These are phyloP conservation scores for Melanopsichium pennsylvanicum DNA, from an alignment of 1,284 basidiomycete species.

Conservation along the genomic window DNA sequence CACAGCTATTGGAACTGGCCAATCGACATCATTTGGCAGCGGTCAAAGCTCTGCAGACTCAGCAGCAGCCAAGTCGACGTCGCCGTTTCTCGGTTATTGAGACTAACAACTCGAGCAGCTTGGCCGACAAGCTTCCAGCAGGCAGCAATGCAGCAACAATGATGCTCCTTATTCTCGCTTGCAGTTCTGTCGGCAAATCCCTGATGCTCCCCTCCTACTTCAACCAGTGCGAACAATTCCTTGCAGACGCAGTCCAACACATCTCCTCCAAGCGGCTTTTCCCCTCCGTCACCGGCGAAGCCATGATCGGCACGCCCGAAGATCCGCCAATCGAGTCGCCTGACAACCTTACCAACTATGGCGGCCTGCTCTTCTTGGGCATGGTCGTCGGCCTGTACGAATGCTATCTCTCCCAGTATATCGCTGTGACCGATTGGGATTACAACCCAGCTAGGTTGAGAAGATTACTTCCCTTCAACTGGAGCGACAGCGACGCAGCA, in stretches of 20 bases:
- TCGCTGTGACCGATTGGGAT: slow-evolving; percentile 42
- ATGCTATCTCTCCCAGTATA: slow-evolving; percentile 35
- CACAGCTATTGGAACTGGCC: slow-evolving; percentile 22
- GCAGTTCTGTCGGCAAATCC: slow-evolving; percentile 32
- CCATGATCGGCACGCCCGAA: slow-evolving; percentile 11
- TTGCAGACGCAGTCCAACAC: slow-evolving; percentile 38
- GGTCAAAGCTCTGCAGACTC: slow-evolving; percentile 39
- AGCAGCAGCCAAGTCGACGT: slow-evolving; percentile 37
- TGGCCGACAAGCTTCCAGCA: slow-evolving; percentile 20
- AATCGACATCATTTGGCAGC: slow-evolving; percentile 39
- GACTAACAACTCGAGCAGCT: slow-evolving; percentile 7
- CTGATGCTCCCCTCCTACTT: slow-evolving; percentile 48
- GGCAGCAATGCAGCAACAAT: slow-evolving; percentile 39
- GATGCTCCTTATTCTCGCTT: slow-evolving; percentile 39
- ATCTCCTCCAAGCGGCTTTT: slow-evolving; percentile 34
- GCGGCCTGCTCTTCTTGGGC: slow-evolving; percentile 19
- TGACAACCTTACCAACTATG: slow-evolving; percentile 13
- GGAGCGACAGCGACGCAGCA: slow-evolving; percentile 22
- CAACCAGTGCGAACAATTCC: slow-evolving; percentile 45
- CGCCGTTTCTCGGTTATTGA: slow-evolving; percentile 45
- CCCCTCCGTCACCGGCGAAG: slow-evolving; percentile 28
- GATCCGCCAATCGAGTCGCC: slow-evolving; percentile 13
- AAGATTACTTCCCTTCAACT: slow-evolving; percentile 32
- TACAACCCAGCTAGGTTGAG: slow-evolving; percentile 37
- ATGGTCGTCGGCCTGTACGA: slow-evolving; percentile 29